Evolutionary conservation across 1,139 yeast species (phyloP).

Genomic region (Ogataea hybrid): DNA sequence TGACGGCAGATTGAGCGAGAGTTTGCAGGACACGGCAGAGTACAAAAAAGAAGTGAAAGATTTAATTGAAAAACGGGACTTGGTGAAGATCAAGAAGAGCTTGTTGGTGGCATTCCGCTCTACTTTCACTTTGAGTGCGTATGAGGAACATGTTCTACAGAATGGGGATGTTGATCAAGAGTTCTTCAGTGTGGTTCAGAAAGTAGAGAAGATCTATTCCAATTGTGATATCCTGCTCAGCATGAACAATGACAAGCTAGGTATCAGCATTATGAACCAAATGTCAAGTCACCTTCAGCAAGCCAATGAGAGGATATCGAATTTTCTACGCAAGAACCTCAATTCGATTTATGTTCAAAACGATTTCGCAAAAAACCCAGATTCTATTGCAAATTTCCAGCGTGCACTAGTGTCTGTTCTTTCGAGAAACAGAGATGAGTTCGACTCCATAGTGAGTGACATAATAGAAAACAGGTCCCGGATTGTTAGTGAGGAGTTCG

Average conservation of each 20-base stretch:
- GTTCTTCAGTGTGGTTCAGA: constrained; percentile 59
- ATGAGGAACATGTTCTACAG: constrained; percentile 59
- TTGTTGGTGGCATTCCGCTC: constrained; percentile 57
- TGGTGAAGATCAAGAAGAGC: constrained; percentile 50
- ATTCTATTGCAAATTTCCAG: constrained; percentile 26
- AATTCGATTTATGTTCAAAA: constrained; percentile 24
- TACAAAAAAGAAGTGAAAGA: constrained; percentile 37
- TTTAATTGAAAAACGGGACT: constrained; percentile 42
- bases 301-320: constrained; percentile 50
- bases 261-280: constrained; percentile 64
- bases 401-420: constrained; percentile 30
- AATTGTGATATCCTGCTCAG: constrained; percentile 69
- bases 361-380: constrained; percentile 18
- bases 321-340: constrained; percentile 33
- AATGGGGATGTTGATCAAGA: constrained; percentile 49
- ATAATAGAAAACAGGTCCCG: constrained; percentile 61
- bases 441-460: constrained; percentile 52
- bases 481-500: constrained; percentile 55
- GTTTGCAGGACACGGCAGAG: constrained; percentile 31
- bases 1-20: constrained; percentile 28
- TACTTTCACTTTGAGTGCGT: constrained; percentile 67
- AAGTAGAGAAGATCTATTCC: constrained; percentile 62
- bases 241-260: constrained; percentile 68
- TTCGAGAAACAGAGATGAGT: constrained; percentile 34
- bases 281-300: constrained; percentile 50